Evolutionary conservation across 345 rosid species (phyloP), one percentile per base, ranked within the genome.

Genomic region (Trapa bicornis): DNA sequence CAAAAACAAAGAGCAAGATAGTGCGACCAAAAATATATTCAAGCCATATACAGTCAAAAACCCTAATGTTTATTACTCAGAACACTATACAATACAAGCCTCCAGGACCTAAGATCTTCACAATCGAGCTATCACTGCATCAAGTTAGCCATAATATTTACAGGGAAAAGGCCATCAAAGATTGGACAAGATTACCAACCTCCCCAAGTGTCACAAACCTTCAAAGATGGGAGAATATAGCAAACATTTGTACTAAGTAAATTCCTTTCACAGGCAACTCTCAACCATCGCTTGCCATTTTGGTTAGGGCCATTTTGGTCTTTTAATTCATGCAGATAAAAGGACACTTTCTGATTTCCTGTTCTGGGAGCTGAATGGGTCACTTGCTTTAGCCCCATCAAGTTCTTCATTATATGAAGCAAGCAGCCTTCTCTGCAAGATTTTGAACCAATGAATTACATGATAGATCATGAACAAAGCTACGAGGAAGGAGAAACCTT

Each of bases 341-440:
- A 70, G 50, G 61, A 70, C 73, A 17, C 68, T 65, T 12, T 66
- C 76, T 42, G 79, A 61, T 29, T 77, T 81, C 39, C 15, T 72
- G 41, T 73, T 43, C 33, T n/a, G 45, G 8, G 72, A n/a, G 39
- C 37, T 36, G 61, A 39, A 69, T 0, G 75, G 13, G 14, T 56
- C 48, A 9, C 72, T 73, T 3, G 67, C 52, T 70, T 72, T 80
- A 42, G 65, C 66, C 56, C 47, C 65, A 76, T 66, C 74, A 3
- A 71, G 47, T 12, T 72, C 73, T 0, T 47, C 65, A 12, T 79
- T 72, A 65, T 80, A 71, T 0, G 78, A 74, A 0, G 81, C 71
- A 36, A 82, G 80, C 74, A 83, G 41, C 74, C 47, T 75, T 72
- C 78, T 83, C 84, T 84, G 86, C 60, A 73, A 61, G 56, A 47